Evolutionary conservation across 1,284 basidiomycete species (phyloP).

Genomic region (Fistulina hepatica): DNA sequence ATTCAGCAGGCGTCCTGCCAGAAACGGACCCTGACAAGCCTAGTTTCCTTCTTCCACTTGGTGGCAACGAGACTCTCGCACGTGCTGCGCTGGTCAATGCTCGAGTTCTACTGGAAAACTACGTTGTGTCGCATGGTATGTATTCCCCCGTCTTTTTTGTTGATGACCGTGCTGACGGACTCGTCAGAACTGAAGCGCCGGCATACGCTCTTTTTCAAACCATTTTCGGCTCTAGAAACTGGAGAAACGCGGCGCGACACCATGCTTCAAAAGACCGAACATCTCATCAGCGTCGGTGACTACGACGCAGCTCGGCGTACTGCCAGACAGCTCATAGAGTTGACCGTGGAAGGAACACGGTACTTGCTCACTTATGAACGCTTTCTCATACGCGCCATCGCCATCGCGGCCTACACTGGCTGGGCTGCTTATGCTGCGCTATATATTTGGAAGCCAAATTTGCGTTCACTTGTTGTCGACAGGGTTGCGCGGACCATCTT

Average conservation of each 20-base stretch:
- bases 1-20: slow-evolving; percentile 66
- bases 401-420: slow-evolving; percentile 65
- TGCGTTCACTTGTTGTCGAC: slow-evolving; percentile 27
- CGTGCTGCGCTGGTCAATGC: slow-evolving; percentile 62
- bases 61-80: slow-evolving; percentile 32
- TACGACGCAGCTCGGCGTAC: slow-evolving; percentile 42
- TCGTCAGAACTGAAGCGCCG: slow-evolving; percentile 47
- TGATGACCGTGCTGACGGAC: neutral
- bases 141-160: neutral
- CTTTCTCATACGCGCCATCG: slow-evolving; percentile 58
- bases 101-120: slow-evolving; percentile 70
- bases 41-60: slow-evolving; percentile 39
- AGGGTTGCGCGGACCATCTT: slow-evolving; percentile 13
- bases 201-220: slow-evolving; percentile 50
- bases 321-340: slow-evolving; percentile 45
- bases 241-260: slow-evolving; percentile 19
- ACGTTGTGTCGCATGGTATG: slow-evolving; percentile 66
- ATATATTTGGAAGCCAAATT: too few species aligned
- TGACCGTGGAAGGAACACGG: slow-evolving; percentile 54
- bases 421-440: slow-evolving; percentile 63
- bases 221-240: slow-evolving; percentile 36
- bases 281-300: slow-evolving; percentile 30
- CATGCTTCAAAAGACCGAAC: slow-evolving; percentile 26
- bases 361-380: slow-evolving; percentile 87
- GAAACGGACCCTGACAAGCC: slow-evolving; percentile 46